Conservation (phyloP, 345 rosid genomes). For the Brassica incana region DNA sequence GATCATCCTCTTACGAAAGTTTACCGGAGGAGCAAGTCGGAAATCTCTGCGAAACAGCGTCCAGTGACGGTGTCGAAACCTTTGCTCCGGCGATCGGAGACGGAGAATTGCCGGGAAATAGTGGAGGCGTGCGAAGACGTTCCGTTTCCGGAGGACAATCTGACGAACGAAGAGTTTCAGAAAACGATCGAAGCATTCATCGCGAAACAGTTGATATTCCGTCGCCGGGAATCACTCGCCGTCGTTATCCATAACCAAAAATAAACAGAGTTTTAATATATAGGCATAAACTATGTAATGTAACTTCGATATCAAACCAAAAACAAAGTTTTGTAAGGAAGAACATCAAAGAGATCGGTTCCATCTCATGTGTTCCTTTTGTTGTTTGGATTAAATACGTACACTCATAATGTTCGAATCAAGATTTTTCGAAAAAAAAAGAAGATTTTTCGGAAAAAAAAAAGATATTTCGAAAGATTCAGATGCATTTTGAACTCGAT, state of each 20-base stretch:
- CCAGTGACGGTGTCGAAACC: constrained; percentile 3
- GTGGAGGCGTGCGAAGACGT: neutral
- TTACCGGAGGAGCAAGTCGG: constrained; percentile 47
- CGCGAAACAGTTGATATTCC: constrained; percentile 61
- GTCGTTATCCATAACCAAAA: constrained; percentile 30
- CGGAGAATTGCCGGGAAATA: constrained; percentile 41
- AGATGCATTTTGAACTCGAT: constrained; percentile 4
- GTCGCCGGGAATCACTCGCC: constrained; percentile 43
- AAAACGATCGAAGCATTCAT: constrained; percentile 69
- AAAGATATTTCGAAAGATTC: constrained; percentile 8
- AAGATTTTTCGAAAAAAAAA: neutral
- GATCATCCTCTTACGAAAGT: constrained; percentile 13
- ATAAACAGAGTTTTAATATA: neutral
- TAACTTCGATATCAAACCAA: neutral
- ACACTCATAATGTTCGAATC: constrained; percentile 15
- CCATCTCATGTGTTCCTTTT: neutral
- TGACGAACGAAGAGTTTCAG: constrained; percentile 78
- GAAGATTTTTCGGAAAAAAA: neutral
- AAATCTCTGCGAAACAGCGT: constrained; percentile 18
- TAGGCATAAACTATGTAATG: neutral
- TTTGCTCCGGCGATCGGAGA: constrained; percentile 56
- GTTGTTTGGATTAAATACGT: constrained; percentile 1
- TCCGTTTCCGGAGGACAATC: constrained; percentile 39
- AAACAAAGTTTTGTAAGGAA: constrained; percentile 17
- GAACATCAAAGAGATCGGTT: neutral